A percentile compares a stretch with the other conserved stretches of the same genome.
These are phyloP conservation scores for Cafeteria roenbergensis DNA, from an alignment of 108 stramenopile genomes.

Conservation along the genomic window DNA sequence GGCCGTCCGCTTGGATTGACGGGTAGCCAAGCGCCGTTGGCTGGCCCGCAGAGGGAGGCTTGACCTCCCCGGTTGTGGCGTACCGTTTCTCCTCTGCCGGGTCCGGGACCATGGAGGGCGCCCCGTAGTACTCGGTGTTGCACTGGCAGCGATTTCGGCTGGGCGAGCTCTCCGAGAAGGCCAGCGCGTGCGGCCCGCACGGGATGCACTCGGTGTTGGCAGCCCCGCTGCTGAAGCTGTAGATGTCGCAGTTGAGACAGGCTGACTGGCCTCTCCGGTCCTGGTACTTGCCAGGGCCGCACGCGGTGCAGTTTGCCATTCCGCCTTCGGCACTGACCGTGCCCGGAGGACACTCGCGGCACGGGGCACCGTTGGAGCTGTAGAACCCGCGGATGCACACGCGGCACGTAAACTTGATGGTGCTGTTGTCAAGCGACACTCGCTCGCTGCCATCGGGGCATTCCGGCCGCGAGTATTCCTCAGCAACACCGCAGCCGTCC, in stretches of 20 bases:
- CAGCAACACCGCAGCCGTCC: neutral
- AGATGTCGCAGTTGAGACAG: neutral
- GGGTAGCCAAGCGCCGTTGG: no score
- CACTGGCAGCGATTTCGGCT: neutral
- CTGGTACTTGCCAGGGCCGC: neutral
- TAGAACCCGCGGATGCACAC: neutral
- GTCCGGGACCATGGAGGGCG: neutral
- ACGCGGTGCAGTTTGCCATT: neutral
- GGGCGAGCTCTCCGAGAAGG: neutral
- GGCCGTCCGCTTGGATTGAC: no score
- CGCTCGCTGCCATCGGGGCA: neutral
- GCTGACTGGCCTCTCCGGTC: neutral
- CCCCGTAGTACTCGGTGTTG: neutral
- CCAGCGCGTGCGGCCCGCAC: neutral
- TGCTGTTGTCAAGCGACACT: neutral
- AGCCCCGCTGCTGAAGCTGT: neutral
- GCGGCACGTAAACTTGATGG: neutral
- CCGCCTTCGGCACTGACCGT: neutral
- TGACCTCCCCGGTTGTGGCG: no score
- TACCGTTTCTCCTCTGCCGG: no score
- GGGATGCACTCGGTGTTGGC: neutral
- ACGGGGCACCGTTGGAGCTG: neutral
- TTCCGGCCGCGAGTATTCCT: neutral
- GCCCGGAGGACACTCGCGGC: neutral
- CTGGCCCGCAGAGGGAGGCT: no score